phyloP scores from a whole-genome alignment of 805 yeast genomes.

The fission yeast (Schizosaccharomyces pombe) region ASM294v3 CU329670.1:2850501-2851000 shows the following conservation, averaged over 20 bases:
- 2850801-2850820: conserved; percentile 3
- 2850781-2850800: neutral
- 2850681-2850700: conserved; percentile 46
- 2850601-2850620: conserved; percentile 90
- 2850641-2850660: conserved; percentile 50
- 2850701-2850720: conserved; percentile 66
- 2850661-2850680: conserved; percentile 22
- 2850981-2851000: conserved; percentile 63
- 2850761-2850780: neutral
- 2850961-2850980: conserved; percentile 56
- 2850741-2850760: conserved; percentile 2
- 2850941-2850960: conserved; percentile 56
- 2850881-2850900: conserved; percentile 74
- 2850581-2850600: conserved; percentile 89
- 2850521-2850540: conserved; percentile 66
- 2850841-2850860: conserved; percentile 75
- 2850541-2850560: conserved; percentile 96
- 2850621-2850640: conserved; percentile 93
- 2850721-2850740: conserved; percentile 37
- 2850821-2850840: conserved; percentile 21
- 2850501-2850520: conserved; percentile 88
- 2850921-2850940: conserved; percentile 81
- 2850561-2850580: conserved; percentile 96
- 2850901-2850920: conserved; percentile 50
- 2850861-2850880: conserved; percentile 45